Base-by-base conservation (phyloP, 169 alveolate species). In the Cryptosporidium felis region DNA sequence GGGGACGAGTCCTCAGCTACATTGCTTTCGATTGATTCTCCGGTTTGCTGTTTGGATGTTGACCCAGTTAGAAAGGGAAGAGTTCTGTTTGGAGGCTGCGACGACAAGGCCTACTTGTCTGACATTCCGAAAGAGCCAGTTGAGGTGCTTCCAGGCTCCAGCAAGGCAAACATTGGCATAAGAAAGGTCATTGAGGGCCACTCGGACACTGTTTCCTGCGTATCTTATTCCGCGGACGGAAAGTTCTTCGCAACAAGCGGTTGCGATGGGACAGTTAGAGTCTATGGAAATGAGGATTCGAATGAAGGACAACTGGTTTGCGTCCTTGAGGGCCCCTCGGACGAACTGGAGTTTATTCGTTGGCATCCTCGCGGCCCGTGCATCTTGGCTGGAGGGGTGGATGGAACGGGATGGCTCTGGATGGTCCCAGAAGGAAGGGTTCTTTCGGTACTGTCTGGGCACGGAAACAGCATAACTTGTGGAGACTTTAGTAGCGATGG, bases 291-390 rank as follows among this genome's bases (percentile, higher is more conserved):
- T 16, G 59, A 49, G n/a, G 40, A 30, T n/a, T 21, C 63, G 9
- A 49, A 74, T 18, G 41, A 42, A 46, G 56, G 80, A 5, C 45
- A 51, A 21, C 67, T 79, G 2, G 9, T 82, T 51, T 47, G 30
- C n/a, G 36, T 67, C 8, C 32, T 82, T 10, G 91, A 82, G 67
- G 91, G 91, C 16, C 91, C 91, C 4, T 59, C 88, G 5, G 91
- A 82, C 36, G 91, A 79, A 16, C 63, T 82, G 28, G 91, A 82
- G 30, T 82, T 63, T 47, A 66, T 82, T 6, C 32, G 61, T 5
- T 82, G 91, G 91, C 89, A 82, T 41, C 89, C 91, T 9, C 40
- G 42, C 28, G 91, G 88, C 18, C 91, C 82, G n/a, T 63, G 82
- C 28, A 44, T 82, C 14, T 28, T 74, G 16, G 88, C 88, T 30